Percentiles rank a stretch among this genome's conserved stretches.
Conservation (phyloP, 2,329 filamentous ascomycete species). For the Fusarium stilboides region DNA sequence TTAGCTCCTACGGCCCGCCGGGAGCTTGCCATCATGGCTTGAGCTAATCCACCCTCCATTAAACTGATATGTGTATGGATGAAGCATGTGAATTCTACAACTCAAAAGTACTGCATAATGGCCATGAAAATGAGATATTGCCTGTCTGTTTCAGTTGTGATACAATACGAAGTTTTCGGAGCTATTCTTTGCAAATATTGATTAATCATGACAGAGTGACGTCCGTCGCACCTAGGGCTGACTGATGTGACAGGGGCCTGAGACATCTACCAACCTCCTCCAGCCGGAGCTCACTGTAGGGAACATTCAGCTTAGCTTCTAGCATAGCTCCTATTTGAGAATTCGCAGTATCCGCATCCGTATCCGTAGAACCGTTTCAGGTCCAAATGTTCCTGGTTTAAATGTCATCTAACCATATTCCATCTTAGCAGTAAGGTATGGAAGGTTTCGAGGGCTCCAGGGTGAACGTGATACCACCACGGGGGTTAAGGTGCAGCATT, state of each 20-base stretch:
- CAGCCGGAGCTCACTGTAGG: conserved; percentile 2
- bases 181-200: background rate
- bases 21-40: conserved; percentile 35
- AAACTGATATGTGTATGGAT: background rate
- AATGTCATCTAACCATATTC: background rate
- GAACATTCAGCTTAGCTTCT: conserved; percentile 2
- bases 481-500: too few relatives aligned
- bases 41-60: conserved; percentile 12
- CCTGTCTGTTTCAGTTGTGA: background rate
- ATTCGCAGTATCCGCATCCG: background rate
- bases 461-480: background rate
- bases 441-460: background rate
- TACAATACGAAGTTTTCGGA: background rate
- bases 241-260: conserved; percentile 10
- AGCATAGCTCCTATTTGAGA: conserved; percentile 6
- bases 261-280: conserved; percentile 34
- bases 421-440: background rate
- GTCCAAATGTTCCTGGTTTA: background rate
- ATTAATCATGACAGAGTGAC: conserved; percentile 3
- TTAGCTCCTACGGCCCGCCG: conserved; percentile 36
- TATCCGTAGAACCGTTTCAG: conserved; percentile 13
- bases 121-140: background rate
- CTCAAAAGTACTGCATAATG: conserved; percentile 2
- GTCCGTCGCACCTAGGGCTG: background rate
- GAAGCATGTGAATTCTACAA: conserved; percentile 7